phyloP scores from a whole-genome alignment of 73 alveolate genomes.

The Uronychia setigera region DNA sequence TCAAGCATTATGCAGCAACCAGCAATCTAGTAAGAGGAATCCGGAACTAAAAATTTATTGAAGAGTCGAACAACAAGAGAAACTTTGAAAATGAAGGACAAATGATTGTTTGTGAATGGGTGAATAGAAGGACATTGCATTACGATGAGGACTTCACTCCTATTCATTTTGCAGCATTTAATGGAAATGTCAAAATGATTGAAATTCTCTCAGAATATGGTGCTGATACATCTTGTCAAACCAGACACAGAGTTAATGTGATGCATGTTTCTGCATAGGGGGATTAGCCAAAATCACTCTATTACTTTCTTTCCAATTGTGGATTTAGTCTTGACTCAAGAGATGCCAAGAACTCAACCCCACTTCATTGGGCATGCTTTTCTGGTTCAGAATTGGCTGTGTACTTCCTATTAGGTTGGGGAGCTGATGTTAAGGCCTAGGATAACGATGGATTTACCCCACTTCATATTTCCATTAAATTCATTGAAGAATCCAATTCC shows the following conservation, averaged over 20 bases:
- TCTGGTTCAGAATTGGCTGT: conserved; percentile 74
- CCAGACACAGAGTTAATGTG: conserved; percentile 62
- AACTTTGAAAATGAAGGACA: neutral
- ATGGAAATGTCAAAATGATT: conserved; percentile 65
- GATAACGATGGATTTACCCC: conserved; percentile 86
- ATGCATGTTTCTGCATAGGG: conserved; percentile 87
- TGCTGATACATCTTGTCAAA: conserved; percentile 56
- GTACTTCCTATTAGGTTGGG: conserved; percentile 73
- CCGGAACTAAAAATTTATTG: neutral
- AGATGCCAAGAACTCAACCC: conserved; percentile 72
- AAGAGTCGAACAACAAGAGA: neutral
- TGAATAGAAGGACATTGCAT: neutral
- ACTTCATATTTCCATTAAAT: conserved; percentile 76
- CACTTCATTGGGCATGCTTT: conserved; percentile 88
- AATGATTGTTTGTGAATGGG: neutral
- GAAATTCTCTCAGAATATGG: conserved; percentile 58
- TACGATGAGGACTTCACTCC: conserved; percentile 45
- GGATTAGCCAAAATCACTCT: conserved; percentile 75
- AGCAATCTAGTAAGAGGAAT: neutral
- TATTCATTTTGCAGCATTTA: conserved; percentile 70
- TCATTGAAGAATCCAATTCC: conserved; percentile 40
- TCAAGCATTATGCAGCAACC: neutral
- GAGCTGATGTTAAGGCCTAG: conserved; percentile 61
- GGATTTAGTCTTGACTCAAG: conserved; percentile 57
- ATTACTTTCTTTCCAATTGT: conserved; percentile 55